Percentiles rank a stretch among this genome's conserved stretches.
Conservation (phyloP, 768 basidiomycete species). For the Tephrocybe sp. region DNA sequence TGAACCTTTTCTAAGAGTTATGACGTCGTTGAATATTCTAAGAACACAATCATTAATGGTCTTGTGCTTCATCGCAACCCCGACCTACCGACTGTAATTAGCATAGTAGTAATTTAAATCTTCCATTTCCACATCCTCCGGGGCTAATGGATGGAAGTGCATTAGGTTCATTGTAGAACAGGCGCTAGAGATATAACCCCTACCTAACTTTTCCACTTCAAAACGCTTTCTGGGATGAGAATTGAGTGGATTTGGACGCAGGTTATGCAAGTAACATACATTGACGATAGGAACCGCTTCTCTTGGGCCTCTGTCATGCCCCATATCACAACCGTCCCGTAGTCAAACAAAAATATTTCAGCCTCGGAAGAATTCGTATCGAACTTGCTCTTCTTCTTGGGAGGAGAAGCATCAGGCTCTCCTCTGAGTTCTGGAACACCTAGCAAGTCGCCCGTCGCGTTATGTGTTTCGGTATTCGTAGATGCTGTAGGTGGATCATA, state of each 20-base stretch:
- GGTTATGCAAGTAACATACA: conserved; percentile 51
- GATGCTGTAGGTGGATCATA: conserved; percentile 54
- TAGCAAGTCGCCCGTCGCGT: conserved; percentile 68
- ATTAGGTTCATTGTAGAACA: conserved; percentile 4
- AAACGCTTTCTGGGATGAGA: conserved; percentile 73
- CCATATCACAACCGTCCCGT: conserved; percentile 96
- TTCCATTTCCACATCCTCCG: conserved; percentile 94
- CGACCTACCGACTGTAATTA: conserved; percentile 83
- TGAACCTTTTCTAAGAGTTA: conserved; percentile 90
- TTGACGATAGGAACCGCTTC: conserved; percentile 82
- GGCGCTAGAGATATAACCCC: conserved; percentile 16
- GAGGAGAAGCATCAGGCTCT: conserved; percentile 26
- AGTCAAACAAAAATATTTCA: conserved; percentile 92
- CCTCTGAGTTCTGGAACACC: conserved; percentile 70
- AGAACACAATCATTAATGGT: conserved; percentile 4
- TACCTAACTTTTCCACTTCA: conserved; percentile 84
- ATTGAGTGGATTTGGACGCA: conserved; percentile 8
- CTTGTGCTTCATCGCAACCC: neutral
- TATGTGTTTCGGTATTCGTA: conserved; percentile 27
- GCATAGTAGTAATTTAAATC: conserved; percentile 97
- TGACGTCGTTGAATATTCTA: conserved; percentile 97
- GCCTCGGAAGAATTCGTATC: conserved; percentile 65
- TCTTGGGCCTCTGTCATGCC: conserved; percentile 96
- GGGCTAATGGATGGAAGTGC: conserved; percentile 38
- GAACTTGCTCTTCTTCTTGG: conserved; percentile 63